These are phyloP conservation scores for Phyllachora maydis DNA, from an alignment of 2,329 filamentous ascomycete genomes.

Conservation along the genomic window DNA sequence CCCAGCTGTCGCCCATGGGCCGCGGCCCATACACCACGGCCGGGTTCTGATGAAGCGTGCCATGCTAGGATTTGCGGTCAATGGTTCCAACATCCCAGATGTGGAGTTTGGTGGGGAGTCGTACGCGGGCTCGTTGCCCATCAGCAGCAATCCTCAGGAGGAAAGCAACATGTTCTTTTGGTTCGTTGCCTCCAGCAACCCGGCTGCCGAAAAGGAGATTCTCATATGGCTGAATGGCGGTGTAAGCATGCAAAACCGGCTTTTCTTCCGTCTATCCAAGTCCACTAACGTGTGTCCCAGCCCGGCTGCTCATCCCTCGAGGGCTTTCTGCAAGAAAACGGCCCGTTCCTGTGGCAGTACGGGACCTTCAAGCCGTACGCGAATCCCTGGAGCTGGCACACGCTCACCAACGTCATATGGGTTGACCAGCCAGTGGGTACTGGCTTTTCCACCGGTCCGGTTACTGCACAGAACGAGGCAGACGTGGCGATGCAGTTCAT, in stretches of 20 bases:
- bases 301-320: slow-evolving; percentile 41
- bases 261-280: background rate
- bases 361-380: slow-evolving; percentile 44
- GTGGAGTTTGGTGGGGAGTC: slow-evolving; percentile 46
- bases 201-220: slow-evolving; percentile 31
- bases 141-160: slow-evolving; percentile 23
- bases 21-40: too few species aligned
- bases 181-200: slow-evolving; percentile 40
- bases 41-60: too few species aligned
- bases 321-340: slow-evolving; percentile 58
- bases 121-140: slow-evolving; percentile 41
- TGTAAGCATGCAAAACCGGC: slow-evolving; percentile 9
- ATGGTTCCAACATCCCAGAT: slow-evolving; percentile 44
- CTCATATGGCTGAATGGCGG: slow-evolving; percentile 40
- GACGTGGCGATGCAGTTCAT: slow-evolving; percentile 53
- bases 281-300: slow-evolving; percentile 7
- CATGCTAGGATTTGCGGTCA: slow-evolving; percentile 42
- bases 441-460: slow-evolving; percentile 45
- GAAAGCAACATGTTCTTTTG: slow-evolving; percentile 37
- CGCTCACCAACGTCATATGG: slow-evolving; percentile 60
- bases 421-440: slow-evolving; percentile 48
- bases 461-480: slow-evolving; percentile 42
- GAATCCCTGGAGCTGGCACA: slow-evolving; percentile 57
- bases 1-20: too few species aligned
- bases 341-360: slow-evolving; percentile 49